phyloP scores from a whole-genome alignment of 2,329 filamentous ascomycete species.

The Penicillium freii region DNA sequence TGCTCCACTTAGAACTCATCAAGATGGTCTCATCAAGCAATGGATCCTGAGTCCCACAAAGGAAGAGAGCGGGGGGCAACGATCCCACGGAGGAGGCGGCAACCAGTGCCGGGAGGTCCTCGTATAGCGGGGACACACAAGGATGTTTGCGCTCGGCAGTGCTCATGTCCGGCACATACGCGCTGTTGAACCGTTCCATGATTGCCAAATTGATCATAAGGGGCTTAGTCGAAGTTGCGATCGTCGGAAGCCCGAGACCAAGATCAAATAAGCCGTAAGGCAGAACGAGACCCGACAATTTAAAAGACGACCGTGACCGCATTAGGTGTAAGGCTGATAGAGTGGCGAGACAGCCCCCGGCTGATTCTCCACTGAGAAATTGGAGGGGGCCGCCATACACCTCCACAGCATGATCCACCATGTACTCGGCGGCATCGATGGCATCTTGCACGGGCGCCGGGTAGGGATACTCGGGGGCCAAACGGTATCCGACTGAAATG shows the following conservation, averaged over 20 bases:
- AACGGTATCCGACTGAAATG: constrained; percentile 58
- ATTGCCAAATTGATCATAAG: not conserved
- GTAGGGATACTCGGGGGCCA: constrained; percentile 60
- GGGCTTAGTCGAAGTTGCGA: not conserved
- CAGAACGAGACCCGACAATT: not conserved
- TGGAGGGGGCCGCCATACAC: not conserved
- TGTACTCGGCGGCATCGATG: not conserved
- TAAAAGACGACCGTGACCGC: not conserved
- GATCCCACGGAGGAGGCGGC: not conserved
- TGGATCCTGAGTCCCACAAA: constrained; percentile 55
- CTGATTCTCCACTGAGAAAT: not conserved
- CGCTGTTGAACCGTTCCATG: not conserved
- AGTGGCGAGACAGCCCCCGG: not conserved
- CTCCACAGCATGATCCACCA: not conserved
- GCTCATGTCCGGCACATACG: not conserved
- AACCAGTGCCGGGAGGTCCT: not conserved
- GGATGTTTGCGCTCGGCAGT: not conserved
- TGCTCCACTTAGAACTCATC: constrained; percentile 56
- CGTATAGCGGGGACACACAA: not conserved
- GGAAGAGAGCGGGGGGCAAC: constrained; percentile 42
- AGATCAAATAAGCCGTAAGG: not conserved
- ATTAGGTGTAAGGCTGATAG: not conserved
- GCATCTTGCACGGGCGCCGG: constrained; percentile 41
- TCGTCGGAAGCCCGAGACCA: not conserved
- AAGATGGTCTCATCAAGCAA: constrained; percentile 53